Percentiles rank a stretch among this genome's conserved stretches.
Evolutionary conservation across 2,329 filamentous ascomycete species (phyloP).

Genomic region (Didymella arachidicola): DNA sequence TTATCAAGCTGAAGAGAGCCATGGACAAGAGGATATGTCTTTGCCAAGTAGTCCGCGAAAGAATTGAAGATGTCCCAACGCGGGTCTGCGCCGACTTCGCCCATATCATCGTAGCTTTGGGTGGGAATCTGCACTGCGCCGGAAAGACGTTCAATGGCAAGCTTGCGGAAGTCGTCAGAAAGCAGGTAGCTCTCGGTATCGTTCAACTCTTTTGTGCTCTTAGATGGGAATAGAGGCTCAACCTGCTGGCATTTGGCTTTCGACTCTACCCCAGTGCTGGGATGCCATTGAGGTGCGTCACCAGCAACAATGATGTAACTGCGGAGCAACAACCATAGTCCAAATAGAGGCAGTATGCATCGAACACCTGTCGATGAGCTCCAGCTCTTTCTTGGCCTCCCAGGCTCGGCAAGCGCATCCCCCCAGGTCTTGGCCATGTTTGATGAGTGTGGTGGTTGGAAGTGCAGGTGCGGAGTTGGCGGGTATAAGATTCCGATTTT

Average conservation of each 20-base stretch:
- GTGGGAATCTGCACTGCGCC: conserved; percentile 63
- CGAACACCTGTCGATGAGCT: conserved; percentile 13
- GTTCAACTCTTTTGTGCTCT: conserved; percentile 38
- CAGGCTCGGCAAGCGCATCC: conserved; percentile 11
- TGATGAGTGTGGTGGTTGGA: conserved; percentile 17
- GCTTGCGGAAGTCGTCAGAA: conserved; percentile 40
- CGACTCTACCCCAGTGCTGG: not conserved
- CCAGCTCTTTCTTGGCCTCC: conserved; percentile 9
- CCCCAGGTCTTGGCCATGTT: conserved; percentile 30
- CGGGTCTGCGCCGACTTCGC: conserved; percentile 62
- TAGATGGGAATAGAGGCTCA: conserved; percentile 35
- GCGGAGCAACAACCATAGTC: conserved; percentile 22
- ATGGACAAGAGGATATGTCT: conserved; percentile 50
- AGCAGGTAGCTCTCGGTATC: conserved; percentile 39
- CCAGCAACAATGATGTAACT: conserved; percentile 24
- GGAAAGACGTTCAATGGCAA: conserved; percentile 51
- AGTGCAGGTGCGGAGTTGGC: conserved; percentile 6
- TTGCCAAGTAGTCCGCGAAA: conserved; percentile 55
- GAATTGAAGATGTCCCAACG: conserved; percentile 67
- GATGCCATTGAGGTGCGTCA: conserved; percentile 22
- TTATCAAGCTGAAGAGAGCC: conserved; percentile 59
- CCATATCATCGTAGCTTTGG: conserved; percentile 64
- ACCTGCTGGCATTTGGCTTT: conserved; percentile 40
- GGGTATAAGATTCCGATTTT: conserved; percentile 33
- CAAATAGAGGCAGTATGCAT: conserved; percentile 15